Evolutionary conservation across 495 filamentous ascomycete species (phyloP), one percentile per base, ranked within the genome.

Genomic region (Terfezia boudieri): DNA sequence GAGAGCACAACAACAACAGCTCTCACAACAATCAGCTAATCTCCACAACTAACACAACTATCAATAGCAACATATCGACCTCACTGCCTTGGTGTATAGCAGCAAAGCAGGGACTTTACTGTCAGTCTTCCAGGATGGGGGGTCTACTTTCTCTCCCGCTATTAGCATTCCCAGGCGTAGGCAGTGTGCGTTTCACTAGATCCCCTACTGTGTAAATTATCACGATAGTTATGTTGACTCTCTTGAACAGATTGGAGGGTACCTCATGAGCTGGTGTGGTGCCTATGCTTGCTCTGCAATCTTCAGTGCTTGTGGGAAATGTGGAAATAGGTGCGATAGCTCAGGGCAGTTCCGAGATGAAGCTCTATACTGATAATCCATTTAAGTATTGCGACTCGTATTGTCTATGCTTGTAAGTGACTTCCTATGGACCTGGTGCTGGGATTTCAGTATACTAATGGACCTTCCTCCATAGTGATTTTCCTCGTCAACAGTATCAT

Each of bases 401-500:
- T 98, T 68, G 88, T 84, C 64, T 98, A 96, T 69, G 90, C 92
- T 60, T 78, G 60, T 60, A 53, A 43, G 60, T 12, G 8, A 16
- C 60, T 23, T 32, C 4, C 26, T 32, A 32, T 32, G 26, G 7
- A 32, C 26, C 7, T 32, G 26, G 52, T 32, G 7, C 26, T 32
- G 7, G 26, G 26, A 20, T 7, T 7, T 32, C 26, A 32, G 26
- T 4, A 32, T 32, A 7, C 26, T 32, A 32, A 32, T 32, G 3
- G 41, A 4, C 41, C 41, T 46, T 20, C 17, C 14, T 12, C 22
- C n/a, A 52, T 48, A 61, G 60, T 95, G 65, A 83, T 98, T 62
- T 85, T 98, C 54, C 76, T 96, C 58, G 68, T 94, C 70, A 96
- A 98, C 76, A 94, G 87, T 50, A 93, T 95, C 57, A 66, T 93